Evolutionary conservation across 2,329 filamentous ascomycete species (phyloP).

Genomic region (Penicillium glabrum): DNA sequence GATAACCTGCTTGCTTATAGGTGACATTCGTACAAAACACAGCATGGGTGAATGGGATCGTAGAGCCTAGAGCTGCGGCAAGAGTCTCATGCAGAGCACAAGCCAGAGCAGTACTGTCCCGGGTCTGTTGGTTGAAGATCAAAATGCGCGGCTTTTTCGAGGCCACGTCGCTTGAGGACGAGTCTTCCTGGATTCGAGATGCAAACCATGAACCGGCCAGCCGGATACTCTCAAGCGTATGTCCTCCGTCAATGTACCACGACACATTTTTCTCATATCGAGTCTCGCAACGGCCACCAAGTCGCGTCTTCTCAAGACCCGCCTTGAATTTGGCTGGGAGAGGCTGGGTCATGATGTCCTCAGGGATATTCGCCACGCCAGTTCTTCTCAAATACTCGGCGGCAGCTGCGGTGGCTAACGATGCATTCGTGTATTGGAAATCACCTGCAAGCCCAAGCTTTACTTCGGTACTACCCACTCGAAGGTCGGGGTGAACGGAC

Average conservation of each 20-base stretch:
- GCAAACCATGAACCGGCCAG: slow-evolving; percentile 78
- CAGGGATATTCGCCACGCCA: slow-evolving; percentile 36
- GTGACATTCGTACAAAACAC: slow-evolving; percentile 81
- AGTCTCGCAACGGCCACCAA: slow-evolving; percentile 77
- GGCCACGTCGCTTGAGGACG: slow-evolving; percentile 29
- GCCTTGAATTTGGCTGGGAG: slow-evolving; percentile 63
- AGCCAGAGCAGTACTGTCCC: slow-evolving; percentile 69
- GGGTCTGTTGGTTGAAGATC: slow-evolving; percentile 91
- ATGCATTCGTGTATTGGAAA: slow-evolving; percentile 64
- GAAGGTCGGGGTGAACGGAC: slow-evolving; percentile 47
- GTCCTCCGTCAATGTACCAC: slow-evolving; percentile 86
- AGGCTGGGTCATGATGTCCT: slow-evolving; percentile 36
- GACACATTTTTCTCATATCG: slow-evolving; percentile 57
- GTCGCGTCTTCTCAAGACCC: slow-evolving; percentile 66
- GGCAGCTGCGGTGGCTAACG: slow-evolving; percentile 55
- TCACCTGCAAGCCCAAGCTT: slow-evolving; percentile 61
- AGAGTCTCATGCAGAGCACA: slow-evolving; percentile 62
- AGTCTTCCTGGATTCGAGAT: slow-evolving; percentile 43
- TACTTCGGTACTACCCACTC: slow-evolving; percentile 40
- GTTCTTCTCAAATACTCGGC: slow-evolving; percentile 40
- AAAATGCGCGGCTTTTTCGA: slow-evolving; percentile 57
- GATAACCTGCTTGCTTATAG: slow-evolving; percentile 60
- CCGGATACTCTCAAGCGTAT: slow-evolving; percentile 80
- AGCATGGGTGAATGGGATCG: slow-evolving; percentile 65
- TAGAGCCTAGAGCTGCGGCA: slow-evolving; percentile 37